Percentiles rank a stretch among this genome's conserved stretches.
phyloP scores from a whole-genome alignment of 768 basidiomycete genomes.

The Rhodotorula kratochvilovae region DNA sequence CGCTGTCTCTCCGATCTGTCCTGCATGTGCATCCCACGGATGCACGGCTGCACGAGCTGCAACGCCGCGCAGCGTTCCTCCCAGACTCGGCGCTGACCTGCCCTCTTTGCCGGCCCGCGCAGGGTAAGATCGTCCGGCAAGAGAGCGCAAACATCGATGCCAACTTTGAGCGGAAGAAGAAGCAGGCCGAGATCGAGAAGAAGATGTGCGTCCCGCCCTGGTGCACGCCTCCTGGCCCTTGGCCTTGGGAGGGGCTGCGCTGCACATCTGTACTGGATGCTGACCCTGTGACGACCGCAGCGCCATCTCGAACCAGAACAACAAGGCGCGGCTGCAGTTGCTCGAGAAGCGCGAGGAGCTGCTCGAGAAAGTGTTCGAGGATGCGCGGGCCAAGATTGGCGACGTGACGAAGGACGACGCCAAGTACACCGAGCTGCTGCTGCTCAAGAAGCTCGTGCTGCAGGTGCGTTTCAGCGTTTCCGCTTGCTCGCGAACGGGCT shows the following conservation, averaged over 20 bases:
- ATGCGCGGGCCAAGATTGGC: conserved; percentile 62
- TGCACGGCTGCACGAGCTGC: too few relatives aligned
- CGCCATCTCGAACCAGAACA: conserved; percentile 90
- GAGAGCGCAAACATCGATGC: conserved; percentile 92
- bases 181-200: conserved; percentile 85
- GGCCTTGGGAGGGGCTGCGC: too few relatives aligned
- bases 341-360: conserved; percentile 88
- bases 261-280: not conserved
- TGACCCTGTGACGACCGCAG: conserved; percentile 50
- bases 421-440: conserved; percentile 75
- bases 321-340: conserved; percentile 86
- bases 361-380: conserved; percentile 77
- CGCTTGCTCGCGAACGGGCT: too few relatives aligned
- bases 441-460: conserved; percentile 76
- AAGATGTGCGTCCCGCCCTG: conserved; percentile 69
- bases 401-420: conserved; percentile 62
- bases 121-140: conserved; percentile 97
- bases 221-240: too few relatives aligned
- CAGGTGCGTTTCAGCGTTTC: conserved; percentile 53
- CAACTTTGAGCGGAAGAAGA: conserved; percentile 90
- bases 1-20: conserved; percentile 1
- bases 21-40: not conserved
- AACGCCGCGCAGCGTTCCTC: too few relatives aligned
- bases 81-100: conserved; percentile 5
- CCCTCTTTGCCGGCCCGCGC: not conserved